A percentile compares a stretch with the other conserved stretches of the same genome.
phyloP scores from a whole-genome alignment of 148 eudicot genomes.

The Salicornia ramosissima region DNA sequence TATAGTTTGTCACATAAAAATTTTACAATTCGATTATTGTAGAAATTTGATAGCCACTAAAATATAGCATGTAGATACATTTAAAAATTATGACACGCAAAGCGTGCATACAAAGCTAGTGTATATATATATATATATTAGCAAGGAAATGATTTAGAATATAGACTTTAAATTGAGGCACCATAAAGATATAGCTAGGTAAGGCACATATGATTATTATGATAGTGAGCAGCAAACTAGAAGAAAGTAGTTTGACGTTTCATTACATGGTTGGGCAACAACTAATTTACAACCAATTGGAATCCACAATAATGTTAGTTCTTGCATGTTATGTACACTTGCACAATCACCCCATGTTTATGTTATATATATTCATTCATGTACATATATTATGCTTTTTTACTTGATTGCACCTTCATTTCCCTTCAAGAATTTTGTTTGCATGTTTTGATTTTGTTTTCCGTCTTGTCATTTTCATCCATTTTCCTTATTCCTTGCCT shows the following conservation, averaged over 20 bases:
- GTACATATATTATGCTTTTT: neutral
- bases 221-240: conserved; percentile 17
- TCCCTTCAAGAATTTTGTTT: neutral
- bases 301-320: neutral
- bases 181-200: conserved; percentile 6
- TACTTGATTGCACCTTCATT: neutral
- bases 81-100: no score
- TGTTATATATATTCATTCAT: neutral
- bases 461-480: conserved; percentile 17
- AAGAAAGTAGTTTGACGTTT: conserved; percentile 21
- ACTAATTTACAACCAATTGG: conserved; percentile 17
- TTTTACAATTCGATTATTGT: no score
- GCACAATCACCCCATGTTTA: neutral
- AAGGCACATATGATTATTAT: neutral
- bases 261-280: conserved; percentile 25
- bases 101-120: no score
- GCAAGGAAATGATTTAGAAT: conserved; percentile 16
- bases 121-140: no score
- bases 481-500: conserved; percentile 12
- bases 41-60: no score
- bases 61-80: no score
- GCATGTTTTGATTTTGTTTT: neutral
- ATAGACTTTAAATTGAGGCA: conserved; percentile 21
- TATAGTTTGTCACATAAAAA: no score
- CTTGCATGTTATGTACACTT: neutral